These are phyloP conservation scores for Thelephora terrestris DNA, from an alignment of 1,284 basidiomycete species.

Conservation along the genomic window DNA sequence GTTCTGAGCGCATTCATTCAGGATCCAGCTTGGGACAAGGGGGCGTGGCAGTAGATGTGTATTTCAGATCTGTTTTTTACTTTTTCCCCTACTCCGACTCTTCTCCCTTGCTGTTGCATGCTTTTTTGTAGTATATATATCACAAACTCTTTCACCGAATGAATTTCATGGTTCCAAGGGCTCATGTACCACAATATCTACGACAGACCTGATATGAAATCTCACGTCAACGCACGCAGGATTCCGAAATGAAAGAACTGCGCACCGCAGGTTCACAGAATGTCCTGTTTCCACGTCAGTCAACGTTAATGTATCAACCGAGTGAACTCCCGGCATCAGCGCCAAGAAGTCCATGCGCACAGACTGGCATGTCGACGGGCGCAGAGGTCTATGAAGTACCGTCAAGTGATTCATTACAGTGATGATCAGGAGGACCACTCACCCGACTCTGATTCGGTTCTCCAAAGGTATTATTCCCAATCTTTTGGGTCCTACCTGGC, in stretches of 20 bases:
- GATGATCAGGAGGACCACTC: slow-evolving; percentile 18
- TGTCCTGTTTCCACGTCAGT: slow-evolving; percentile 67
- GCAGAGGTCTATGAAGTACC: slow-evolving; percentile 48
- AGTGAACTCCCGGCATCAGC: slow-evolving; percentile 69
- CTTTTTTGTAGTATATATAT: neutral
- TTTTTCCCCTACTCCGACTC: neutral
- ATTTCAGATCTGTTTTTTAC: neutral
- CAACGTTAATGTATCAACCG: slow-evolving; percentile 62
- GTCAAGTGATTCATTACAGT: slow-evolving; percentile 5
- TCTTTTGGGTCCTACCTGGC: slow-evolving; percentile 4
- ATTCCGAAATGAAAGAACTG: neutral
- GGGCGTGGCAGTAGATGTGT: slow-evolving; percentile 52
- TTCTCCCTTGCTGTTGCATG: neutral
- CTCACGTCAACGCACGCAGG: neutral
- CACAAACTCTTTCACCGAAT: neutral
- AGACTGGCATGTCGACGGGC: slow-evolving; percentile 73
- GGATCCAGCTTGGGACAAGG: slow-evolving; percentile 77
- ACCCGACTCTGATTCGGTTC: slow-evolving; percentile 77
- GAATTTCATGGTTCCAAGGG: neutral
- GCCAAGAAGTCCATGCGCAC: slow-evolving; percentile 84
- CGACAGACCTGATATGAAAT: neutral
- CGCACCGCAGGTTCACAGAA: slow-evolving; percentile 64
- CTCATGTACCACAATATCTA: neutral
- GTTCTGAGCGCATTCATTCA: slow-evolving; percentile 96
- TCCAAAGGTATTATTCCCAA: slow-evolving; percentile 66